A percentile compares a stretch with the other conserved stretches of the same genome.
These are phyloP conservation scores for Aurifilum marmelostoma DNA, from an alignment of 2,329 filamentous ascomycete species.

Conservation along the genomic window DNA sequence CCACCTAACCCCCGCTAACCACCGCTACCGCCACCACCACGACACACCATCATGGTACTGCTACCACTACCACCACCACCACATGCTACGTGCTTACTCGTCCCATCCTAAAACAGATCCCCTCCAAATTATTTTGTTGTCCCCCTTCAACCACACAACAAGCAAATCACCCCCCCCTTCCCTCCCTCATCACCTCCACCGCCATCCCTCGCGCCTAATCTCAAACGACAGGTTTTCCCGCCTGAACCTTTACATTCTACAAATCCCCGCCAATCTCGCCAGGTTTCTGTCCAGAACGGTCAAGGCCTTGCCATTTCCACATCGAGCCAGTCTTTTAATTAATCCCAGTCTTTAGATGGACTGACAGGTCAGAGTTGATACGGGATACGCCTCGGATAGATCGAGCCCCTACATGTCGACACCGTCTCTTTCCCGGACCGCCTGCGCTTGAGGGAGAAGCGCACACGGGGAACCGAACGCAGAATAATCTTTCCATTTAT, in stretches of 20 bases:
- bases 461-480: not conserved
- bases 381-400: constrained; percentile 24
- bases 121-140: not conserved
- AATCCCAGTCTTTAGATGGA: constrained; percentile 23
- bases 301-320: not conserved
- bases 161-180: not conserved
- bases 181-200: not conserved
- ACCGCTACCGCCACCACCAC: not conserved
- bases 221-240: not conserved
- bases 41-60: not conserved
- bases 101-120: constrained; percentile 11
- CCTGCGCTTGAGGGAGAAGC: not conserved
- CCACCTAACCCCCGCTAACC: not conserved
- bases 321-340: constrained; percentile 4
- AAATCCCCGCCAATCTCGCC: not conserved
- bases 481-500: constrained; percentile 2
- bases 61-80: not conserved
- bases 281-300: not conserved
- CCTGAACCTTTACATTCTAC: constrained; percentile 6
- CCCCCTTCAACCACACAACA: not conserved
- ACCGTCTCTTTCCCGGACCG: not conserved
- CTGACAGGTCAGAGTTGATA: constrained; percentile 27
- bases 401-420: not conserved
- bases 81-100: not conserved
- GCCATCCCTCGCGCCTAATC: constrained; percentile 10